Percentiles rank a stretch among this genome's conserved stretches.
Evolutionary conservation across 2,329 filamentous ascomycete genomes (phyloP).

Genomic region (Aspergillus jensenii): DNA sequence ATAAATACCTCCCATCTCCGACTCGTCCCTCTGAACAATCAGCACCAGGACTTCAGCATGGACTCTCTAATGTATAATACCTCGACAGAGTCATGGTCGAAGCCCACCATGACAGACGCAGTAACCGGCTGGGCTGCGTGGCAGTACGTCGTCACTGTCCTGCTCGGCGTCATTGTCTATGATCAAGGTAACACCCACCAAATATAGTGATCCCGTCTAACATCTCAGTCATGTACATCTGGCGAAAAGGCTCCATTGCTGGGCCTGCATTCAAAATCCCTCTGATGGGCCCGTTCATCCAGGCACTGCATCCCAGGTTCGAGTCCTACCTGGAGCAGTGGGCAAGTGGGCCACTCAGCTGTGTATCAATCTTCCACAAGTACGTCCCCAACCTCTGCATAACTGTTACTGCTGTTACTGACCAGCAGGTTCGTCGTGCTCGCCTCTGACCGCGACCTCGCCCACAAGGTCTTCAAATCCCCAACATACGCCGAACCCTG

Average conservation of each 20-base stretch:
- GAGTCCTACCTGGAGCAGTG: slow-evolving; percentile 82
- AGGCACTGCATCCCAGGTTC: slow-evolving; percentile 83
- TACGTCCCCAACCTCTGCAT: slow-evolving; percentile 37
- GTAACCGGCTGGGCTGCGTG: slow-evolving; percentile 42
- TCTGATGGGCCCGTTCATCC: slow-evolving; percentile 81
- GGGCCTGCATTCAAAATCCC: slow-evolving; percentile 71
- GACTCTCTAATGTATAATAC: no score
- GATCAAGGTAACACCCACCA: slow-evolving; percentile 67
- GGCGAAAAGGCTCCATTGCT: slow-evolving; percentile 68
- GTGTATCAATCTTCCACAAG: slow-evolving; percentile 96
- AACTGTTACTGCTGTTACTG: not conserved
- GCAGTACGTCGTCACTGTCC: slow-evolving; percentile 49
- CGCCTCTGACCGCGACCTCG: slow-evolving; percentile 83
- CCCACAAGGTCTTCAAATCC: slow-evolving; percentile 88
- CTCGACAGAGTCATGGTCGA: no score
- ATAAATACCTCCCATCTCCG: not conserved
- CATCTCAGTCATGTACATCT: slow-evolving; percentile 63
- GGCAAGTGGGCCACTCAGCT: slow-evolving; percentile 82
- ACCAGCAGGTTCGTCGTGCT: slow-evolving; percentile 78
- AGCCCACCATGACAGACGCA: not conserved
- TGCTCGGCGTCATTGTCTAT: slow-evolving; percentile 70
- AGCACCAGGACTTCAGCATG: no score
- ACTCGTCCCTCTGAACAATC: no score
- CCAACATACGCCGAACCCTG: slow-evolving; percentile 83
- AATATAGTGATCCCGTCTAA: not conserved